Evolutionary conservation across 306 rosid genomes (phyloP), one percentile per base, ranked within the genome.

Genomic region (Potentilla sterilis): DNA sequence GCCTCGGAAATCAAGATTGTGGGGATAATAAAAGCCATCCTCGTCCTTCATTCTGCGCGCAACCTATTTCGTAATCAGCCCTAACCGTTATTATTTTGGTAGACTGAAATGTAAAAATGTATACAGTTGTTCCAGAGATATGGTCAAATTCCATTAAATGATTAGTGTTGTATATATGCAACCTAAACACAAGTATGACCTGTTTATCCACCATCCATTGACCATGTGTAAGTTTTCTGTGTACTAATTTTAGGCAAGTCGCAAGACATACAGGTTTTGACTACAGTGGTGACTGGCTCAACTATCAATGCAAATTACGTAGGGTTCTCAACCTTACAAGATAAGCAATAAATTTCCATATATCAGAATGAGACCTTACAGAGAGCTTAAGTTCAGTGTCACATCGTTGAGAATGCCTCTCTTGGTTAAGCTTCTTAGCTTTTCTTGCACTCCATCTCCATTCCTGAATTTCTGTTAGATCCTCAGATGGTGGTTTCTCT

Each of bases 1-100:
- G 59, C 97, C 97, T 48, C 97, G 91, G 67, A 92, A 92, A 80
- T 92, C 97, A 80, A 92, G 89, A 88, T 90, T 92, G 83, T 92
- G 97, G 16, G 97, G 97, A 78, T 92, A 90, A 76, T 92, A 92
- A 83, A 92, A 92, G 58, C 97, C 87, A 62, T 92, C 97, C 80
- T 88, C 97, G 0, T 92, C 90, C 78, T 83, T 92, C 93, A 92
- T 87, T 79, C 79, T 90, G 77, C 84, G 85, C 49, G 97, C 97
- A 82, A 92, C 97, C 97, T 92, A 81, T 77, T 70, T 75, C 73
- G 81, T 49, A 74, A 79, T 69, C 72, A 65, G 55, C 67, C 81
- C n/a, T 70, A 75, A 69, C 52, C 2, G 21, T 57, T 66, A 78
- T 77, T 75, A 71, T 65, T 41, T 65, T 72, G 68, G 78, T 59